A percentile compares a stretch with the other conserved stretches of the same genome.
phyloP scores from a whole-genome alignment of 805 yeast species.

The Metschnikowia matae region DNA sequence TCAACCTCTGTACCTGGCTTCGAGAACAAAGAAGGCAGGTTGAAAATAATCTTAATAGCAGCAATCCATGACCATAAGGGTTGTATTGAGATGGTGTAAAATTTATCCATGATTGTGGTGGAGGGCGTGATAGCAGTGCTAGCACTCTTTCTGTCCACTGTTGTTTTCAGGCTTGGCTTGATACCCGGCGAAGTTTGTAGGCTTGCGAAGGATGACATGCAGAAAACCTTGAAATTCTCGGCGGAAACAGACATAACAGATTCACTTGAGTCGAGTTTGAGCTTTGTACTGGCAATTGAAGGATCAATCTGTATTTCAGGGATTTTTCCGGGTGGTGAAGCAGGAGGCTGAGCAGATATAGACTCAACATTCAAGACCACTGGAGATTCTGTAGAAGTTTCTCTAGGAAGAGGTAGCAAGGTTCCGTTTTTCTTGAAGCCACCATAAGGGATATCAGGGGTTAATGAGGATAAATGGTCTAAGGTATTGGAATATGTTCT shows the following conservation, averaged over 20 bases:
- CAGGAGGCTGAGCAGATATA: neutral
- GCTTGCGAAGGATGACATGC: slow-evolving; percentile 22
- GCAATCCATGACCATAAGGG: slow-evolving; percentile 44
- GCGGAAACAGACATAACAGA: slow-evolving; percentile 16
- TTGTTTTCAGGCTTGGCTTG: slow-evolving; percentile 17
- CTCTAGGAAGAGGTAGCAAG: slow-evolving; percentile 7
- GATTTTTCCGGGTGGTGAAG: neutral
- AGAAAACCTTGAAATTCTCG: slow-evolving; percentile 26
- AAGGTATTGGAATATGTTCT: slow-evolving; percentile 20
- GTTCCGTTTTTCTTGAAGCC: slow-evolving; percentile 13
- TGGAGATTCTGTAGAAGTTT: slow-evolving; percentile 10
- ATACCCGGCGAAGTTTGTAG: slow-evolving; percentile 13
- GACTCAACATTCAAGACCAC: slow-evolving; percentile 16
- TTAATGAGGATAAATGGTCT: slow-evolving; percentile 20
- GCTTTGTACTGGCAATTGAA: neutral
- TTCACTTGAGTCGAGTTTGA: slow-evolving; percentile 1
- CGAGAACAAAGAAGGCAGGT: slow-evolving; percentile 27
- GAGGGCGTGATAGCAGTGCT: slow-evolving; percentile 14
- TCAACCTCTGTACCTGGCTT: slow-evolving; percentile 18
- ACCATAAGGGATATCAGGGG: slow-evolving; percentile 20
- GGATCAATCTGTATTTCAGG: slow-evolving; percentile 6
- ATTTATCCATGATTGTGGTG: slow-evolving; percentile 19
- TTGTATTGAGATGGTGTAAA: slow-evolving; percentile 25
- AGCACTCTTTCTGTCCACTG: slow-evolving; percentile 17
- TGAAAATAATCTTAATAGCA: slow-evolving; percentile 30